Evolutionary conservation across 2,329 filamentous ascomycete species (phyloP).

Genomic region (Periconia digitata): DNA sequence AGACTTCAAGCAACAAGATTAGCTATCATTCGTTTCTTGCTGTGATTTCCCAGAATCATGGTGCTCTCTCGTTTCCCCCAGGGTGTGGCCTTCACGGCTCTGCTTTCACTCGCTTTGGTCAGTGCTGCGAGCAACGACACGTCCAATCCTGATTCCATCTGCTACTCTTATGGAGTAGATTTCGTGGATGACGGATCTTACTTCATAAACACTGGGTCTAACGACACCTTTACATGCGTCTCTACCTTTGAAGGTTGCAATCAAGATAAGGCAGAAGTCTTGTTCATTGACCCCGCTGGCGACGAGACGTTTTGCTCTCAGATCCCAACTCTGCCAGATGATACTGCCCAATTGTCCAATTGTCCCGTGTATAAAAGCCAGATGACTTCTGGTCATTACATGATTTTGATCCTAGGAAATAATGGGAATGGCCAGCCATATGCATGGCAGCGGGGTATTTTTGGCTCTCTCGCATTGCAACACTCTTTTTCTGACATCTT

Average conservation of each 20-base stretch:
- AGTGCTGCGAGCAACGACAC: not conserved
- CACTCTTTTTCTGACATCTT: not conserved
- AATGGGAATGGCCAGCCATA: slow-evolving; percentile 49
- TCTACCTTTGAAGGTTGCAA: slow-evolving; percentile 50
- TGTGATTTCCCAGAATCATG: slow-evolving; percentile 17
- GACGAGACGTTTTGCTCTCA: slow-evolving; percentile 47
- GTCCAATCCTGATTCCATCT: slow-evolving; percentile 26
- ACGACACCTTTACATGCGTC: slow-evolving; percentile 47
- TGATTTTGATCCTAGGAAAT: slow-evolving; percentile 49
- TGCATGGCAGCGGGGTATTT: slow-evolving; percentile 49
- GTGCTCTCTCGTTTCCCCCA: slow-evolving; percentile 25
- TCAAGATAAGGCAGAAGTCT: slow-evolving; percentile 43
- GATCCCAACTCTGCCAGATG: slow-evolving; percentile 44
- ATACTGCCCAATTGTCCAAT: slow-evolving; percentile 43
- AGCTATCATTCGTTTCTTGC: slow-evolving; percentile 2
- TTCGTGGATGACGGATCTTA: slow-evolving; percentile 48
- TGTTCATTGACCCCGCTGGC: slow-evolving; percentile 46
- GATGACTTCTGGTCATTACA: slow-evolving; percentile 49
- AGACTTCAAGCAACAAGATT: not conserved
- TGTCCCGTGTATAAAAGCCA: slow-evolving; percentile 48
- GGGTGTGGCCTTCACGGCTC: slow-evolving; percentile 23
- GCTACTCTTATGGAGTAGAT: slow-evolving; percentile 45
- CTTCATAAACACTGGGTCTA: slow-evolving; percentile 49
- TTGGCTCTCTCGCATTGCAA: slow-evolving; percentile 14
- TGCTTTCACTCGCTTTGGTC: slow-evolving; percentile 26